These are phyloP conservation scores for Brasenia schreberi DNA, from an alignment of 164 flowering plant species.

Conservation along the genomic window DNA sequence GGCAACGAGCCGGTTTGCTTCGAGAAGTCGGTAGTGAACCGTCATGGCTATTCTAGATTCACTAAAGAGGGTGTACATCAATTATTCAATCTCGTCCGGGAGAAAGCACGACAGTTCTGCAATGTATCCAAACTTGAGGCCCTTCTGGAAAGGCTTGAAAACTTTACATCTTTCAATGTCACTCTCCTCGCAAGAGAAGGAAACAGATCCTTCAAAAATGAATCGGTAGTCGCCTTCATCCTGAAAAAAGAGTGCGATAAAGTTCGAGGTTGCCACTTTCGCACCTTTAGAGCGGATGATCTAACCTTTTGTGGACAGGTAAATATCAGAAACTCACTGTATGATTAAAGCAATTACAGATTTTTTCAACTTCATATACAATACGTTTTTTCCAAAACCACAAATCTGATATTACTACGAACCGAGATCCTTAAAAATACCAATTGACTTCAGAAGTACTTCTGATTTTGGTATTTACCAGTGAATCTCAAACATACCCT, in stretches of 20 bases:
- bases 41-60: conserved; percentile 74
- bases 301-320: conserved; percentile 80
- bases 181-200: conserved; percentile 70
- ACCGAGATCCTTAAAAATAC: no score
- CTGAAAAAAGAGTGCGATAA: conserved; percentile 47
- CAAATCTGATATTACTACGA: no score
- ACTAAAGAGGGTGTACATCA: conserved; percentile 38
- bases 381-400: no score
- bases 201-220: conserved; percentile 33
- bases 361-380: no score
- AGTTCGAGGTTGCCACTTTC: conserved; percentile 40
- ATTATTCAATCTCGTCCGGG: conserved; percentile 58
- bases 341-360: no score
- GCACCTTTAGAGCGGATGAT: conserved; percentile 43
- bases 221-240: conserved; percentile 21
- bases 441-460: no score
- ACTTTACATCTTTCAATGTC: conserved; percentile 9
- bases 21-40: conserved; percentile 62
- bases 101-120: conserved; percentile 53
- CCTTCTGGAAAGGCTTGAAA: not conserved
- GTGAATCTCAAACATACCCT: no score
- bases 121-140: conserved; percentile 13
- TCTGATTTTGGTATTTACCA: no score
- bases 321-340: not conserved
- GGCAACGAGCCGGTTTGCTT: conserved; percentile 28